phyloP scores from a whole-genome alignment of 2,329 filamentous ascomycete genomes.

The Nemania bipapillata region DNA sequence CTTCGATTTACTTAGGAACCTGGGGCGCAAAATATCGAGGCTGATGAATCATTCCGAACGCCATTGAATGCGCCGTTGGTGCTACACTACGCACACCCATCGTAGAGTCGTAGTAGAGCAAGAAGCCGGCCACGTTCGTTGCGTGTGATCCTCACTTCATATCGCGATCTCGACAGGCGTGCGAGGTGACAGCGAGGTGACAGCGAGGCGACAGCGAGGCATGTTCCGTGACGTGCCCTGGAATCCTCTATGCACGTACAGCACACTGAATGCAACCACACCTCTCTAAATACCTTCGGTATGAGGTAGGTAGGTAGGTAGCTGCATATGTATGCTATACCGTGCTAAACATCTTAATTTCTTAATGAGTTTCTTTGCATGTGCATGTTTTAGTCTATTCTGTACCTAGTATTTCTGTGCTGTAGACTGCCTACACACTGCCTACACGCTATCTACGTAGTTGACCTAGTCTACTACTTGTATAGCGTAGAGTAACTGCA shows the following conservation, averaged over 20 bases:
- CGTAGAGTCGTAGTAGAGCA: background rate
- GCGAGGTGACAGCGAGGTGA: background rate
- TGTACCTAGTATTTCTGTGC: background rate
- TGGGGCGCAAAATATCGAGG: background rate
- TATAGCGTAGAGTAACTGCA: background rate
- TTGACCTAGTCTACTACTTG: too few species aligned
- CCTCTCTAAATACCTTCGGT: background rate
- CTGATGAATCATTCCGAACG: conserved; percentile 1
- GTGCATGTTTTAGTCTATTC: background rate
- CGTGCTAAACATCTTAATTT: background rate
- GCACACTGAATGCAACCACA: background rate
- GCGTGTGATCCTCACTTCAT: background rate
- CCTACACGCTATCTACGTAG: background rate
- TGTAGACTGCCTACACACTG: background rate
- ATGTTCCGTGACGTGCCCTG: background rate
- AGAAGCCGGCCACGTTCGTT: background rate
- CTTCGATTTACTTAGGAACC: background rate
- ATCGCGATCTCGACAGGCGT: background rate
- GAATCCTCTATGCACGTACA: too few species aligned
- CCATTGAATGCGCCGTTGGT: background rate
- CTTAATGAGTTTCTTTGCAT: background rate
- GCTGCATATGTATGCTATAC: background rate
- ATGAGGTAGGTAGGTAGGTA: background rate
- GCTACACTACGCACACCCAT: background rate
- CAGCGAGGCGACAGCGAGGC: background rate